Percentiles rank a stretch among this genome's conserved stretches.
Conservation (phyloP, 805 yeast species). For the Barnettozyma wickerhamii region DNA sequence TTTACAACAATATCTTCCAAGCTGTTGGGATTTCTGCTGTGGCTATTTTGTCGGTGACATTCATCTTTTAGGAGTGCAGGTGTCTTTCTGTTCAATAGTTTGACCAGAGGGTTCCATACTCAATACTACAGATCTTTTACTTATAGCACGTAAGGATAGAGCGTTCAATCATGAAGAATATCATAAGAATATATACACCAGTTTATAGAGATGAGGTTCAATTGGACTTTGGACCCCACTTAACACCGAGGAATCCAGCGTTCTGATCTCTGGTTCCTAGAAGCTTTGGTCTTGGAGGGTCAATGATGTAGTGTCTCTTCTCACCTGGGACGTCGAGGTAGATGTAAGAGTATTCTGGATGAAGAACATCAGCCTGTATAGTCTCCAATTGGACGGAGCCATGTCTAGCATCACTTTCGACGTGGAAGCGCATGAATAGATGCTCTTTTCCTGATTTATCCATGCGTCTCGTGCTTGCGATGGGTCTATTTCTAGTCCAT, state of each 20-base stretch:
- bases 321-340: conserved; percentile 74
- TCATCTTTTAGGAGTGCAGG: conserved; percentile 4
- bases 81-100: no score
- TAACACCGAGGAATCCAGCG: conserved; percentile 71
- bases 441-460: conserved; percentile 80
- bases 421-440: conserved; percentile 79
- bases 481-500: conserved; percentile 89
- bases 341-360: conserved; percentile 67
- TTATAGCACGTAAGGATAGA: no score
- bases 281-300: conserved; percentile 51
- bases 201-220: conserved; percentile 4
- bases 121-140: no score
- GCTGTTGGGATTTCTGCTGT: conserved; percentile 3
- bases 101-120: no score
- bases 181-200: no score
- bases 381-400: conserved; percentile 83
- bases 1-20: conserved; percentile 10
- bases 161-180: no score
- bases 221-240: conserved; percentile 79
- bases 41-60: not conserved
- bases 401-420: conserved; percentile 60
- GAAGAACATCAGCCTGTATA: conserved; percentile 55
- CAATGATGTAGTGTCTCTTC: conserved; percentile 62
- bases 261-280: conserved; percentile 31
- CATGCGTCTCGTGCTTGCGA: conserved; percentile 58